Evolutionary conservation across 176 grass and related monocot species (phyloP).

Genomic region (Triticum monococcum): DNA sequence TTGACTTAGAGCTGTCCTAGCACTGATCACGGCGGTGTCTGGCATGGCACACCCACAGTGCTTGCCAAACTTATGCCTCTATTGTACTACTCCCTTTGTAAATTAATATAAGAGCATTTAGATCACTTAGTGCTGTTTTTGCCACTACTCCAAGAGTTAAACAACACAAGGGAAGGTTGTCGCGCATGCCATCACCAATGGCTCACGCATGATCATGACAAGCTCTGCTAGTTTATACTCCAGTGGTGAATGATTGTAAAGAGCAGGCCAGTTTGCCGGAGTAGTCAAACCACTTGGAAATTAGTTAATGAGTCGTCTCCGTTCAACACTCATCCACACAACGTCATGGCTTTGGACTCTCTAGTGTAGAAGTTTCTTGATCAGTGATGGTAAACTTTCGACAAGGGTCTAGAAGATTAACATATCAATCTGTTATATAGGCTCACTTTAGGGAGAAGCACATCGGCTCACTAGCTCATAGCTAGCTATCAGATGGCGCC

Average conservation of each 20-base stretch:
- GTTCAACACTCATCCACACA: not conserved
- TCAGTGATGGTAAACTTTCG: not conserved
- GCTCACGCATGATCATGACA: conserved; percentile 29
- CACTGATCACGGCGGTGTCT: conserved; percentile 38
- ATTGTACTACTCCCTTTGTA: too few relatives aligned
- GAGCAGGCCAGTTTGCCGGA: not conserved
- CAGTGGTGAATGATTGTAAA: not conserved
- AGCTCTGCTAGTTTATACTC: not conserved
- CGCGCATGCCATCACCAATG: not conserved
- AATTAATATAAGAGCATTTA: too few relatives aligned
- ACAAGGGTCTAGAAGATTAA: too few relatives aligned
- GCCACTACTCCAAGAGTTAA: not conserved
- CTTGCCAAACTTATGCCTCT: conserved; percentile 26
- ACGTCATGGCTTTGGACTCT: not conserved
- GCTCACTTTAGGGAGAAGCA: too few relatives aligned
- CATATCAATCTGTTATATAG: too few relatives aligned
- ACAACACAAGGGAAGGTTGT: not conserved
- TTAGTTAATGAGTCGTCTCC: not conserved
- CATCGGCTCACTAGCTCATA: too few relatives aligned
- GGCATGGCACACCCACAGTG: not conserved
- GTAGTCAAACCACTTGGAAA: not conserved
- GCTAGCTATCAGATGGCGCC: not conserved
- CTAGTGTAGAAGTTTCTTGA: not conserved
- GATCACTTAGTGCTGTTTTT: too few relatives aligned
- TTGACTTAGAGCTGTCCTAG: not conserved